phyloP scores from a whole-genome alignment of 164 flowering plant genomes.

The Tetracentron sinense region DNA sequence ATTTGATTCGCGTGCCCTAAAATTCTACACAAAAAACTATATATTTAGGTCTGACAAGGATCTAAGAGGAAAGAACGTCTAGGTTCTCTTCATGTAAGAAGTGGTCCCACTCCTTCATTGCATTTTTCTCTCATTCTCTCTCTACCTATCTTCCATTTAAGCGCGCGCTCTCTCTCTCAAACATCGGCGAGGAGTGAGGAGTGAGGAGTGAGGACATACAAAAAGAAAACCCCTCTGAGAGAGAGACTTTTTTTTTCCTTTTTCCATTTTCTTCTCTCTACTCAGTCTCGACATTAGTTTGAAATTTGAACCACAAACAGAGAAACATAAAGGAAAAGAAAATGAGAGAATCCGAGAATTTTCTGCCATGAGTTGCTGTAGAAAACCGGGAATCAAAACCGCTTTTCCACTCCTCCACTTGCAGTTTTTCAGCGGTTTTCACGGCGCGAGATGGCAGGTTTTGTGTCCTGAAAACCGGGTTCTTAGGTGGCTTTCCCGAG shows the following conservation, averaged over 20 bases:
- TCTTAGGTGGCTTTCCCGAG: neutral
- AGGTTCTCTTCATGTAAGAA: slow-evolving; percentile 68
- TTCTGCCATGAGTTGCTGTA: slow-evolving; percentile 4
- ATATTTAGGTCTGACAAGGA: slow-evolving; percentile 11
- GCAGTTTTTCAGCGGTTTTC: slow-evolving; percentile 10
- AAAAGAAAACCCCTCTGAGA: too few relatives aligned
- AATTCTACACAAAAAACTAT: too few relatives aligned
- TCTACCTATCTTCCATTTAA: too few relatives aligned
- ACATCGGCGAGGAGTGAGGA: slow-evolving; percentile 31
- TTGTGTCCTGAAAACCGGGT: neutral
- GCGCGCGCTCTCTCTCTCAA: slow-evolving; percentile 18
- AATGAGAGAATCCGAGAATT: slow-evolving; percentile 4
- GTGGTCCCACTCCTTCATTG: slow-evolving; percentile 30
- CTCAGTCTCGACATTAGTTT: slow-evolving; percentile 13
- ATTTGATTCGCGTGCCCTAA: too few relatives aligned
- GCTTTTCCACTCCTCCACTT: neutral
- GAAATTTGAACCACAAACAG: slow-evolving; percentile 3
- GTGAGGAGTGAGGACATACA: too few relatives aligned
- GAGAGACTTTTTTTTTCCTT: slow-evolving; percentile 1
- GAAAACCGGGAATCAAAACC: slow-evolving; percentile 6
- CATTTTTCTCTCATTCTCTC: slow-evolving; percentile 11
- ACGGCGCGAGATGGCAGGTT: slow-evolving; percentile 15
- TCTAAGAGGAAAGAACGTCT: slow-evolving; percentile 49
- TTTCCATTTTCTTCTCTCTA: slow-evolving; percentile 6
- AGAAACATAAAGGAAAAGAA: neutral